Percentiles rank a stretch among this genome's conserved stretches.
phyloP scores from a whole-genome alignment of 306 rosid species.

The Alnus rubra region DNA sequence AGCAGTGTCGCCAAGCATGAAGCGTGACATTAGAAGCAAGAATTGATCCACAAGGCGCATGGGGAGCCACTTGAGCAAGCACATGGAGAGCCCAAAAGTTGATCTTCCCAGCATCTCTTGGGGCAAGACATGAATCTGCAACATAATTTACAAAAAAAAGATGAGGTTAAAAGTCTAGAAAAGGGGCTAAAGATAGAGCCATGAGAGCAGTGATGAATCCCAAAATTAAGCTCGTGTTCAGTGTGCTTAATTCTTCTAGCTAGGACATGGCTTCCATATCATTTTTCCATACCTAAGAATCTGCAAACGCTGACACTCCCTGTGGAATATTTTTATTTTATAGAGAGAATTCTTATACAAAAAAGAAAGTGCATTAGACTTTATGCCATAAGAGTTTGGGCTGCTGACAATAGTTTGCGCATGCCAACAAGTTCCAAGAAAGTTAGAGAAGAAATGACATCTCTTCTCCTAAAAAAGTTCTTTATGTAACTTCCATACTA shows the following conservation, averaged over 20 bases:
- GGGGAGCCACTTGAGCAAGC: slow-evolving; percentile 83
- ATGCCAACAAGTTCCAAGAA: slow-evolving; percentile 65
- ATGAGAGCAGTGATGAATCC: background rate
- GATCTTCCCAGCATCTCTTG: slow-evolving; percentile 92
- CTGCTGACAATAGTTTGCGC: slow-evolving; percentile 58
- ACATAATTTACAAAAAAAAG: background rate
- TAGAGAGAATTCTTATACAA: slow-evolving; percentile 14
- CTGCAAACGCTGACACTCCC: slow-evolving; percentile 31
- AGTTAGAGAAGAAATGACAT: slow-evolving; percentile 33
- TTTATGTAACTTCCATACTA: slow-evolving; percentile 13
- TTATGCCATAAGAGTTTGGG: slow-evolving; percentile 38
- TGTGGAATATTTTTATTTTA: slow-evolving; percentile 4
- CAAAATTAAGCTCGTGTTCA: background rate
- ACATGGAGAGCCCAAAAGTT: slow-evolving; percentile 91
- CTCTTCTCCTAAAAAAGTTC: slow-evolving; percentile 16
- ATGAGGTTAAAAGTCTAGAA: slow-evolving; percentile 22
- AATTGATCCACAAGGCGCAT: slow-evolving; percentile 72
- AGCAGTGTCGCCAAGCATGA: slow-evolving; percentile 89
- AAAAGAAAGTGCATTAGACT: slow-evolving; percentile 28
- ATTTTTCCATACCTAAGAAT: slow-evolving; percentile 35
- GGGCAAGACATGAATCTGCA: slow-evolving; percentile 92
- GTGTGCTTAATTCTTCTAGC: background rate
- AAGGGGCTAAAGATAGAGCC: slow-evolving; percentile 21
- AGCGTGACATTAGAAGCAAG: slow-evolving; percentile 67
- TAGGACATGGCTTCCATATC: slow-evolving; percentile 20